Evolutionary conservation across 2,329 filamentous ascomycete species (phyloP), one percentile per base, ranked within the genome.

Genomic region (Apiospora malaysiana): DNA sequence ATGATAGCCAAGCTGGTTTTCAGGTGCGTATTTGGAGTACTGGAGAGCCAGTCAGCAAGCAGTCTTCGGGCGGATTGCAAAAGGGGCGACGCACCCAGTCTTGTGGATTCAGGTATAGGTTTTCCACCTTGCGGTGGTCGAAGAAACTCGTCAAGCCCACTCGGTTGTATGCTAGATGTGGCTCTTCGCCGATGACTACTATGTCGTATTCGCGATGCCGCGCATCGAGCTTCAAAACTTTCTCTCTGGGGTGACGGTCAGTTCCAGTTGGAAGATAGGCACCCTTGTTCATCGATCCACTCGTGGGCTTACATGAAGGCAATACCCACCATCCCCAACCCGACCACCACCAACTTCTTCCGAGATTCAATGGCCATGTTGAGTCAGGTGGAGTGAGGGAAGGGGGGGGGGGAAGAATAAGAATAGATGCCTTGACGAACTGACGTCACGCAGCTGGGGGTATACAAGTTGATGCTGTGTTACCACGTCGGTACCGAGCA

Each of bases 61-160:
- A 18, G 21, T 32, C 7, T 12, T 14, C 32, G 21, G 40, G 6
- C 2, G 0, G 40, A 14, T 46, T 32, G 42, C 10, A 59, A 3
- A 16, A n/a, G 10, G 37, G 21, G 10, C 10, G n/a, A 77, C 84
- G 70, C 81, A 93, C 92, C 93, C 94, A 97, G 86, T 94, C 91
- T 75, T 89, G 85, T 0, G 94, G 92, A 76, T 97, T 97, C 43
- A 97, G 85, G 78, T 97, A 97, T n/a, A 97, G 81, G 74, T 94
- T 93, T 81, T 97, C 93, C 51, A 96, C 92, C 75, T 92, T 88
- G 69, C 94, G 88, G 82, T 97, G 94, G 75, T 94, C 91, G 79
- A 97, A 97, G 85, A 95, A 97, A 72, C 91, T 93, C 3, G 94
- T 97, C 68, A 97, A 85, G 4, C 94, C 94, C 42, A 97, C 94